Evolutionary conservation across 139 green algal species (phyloP).

Genomic region (Parachlorella kessleri): DNA sequence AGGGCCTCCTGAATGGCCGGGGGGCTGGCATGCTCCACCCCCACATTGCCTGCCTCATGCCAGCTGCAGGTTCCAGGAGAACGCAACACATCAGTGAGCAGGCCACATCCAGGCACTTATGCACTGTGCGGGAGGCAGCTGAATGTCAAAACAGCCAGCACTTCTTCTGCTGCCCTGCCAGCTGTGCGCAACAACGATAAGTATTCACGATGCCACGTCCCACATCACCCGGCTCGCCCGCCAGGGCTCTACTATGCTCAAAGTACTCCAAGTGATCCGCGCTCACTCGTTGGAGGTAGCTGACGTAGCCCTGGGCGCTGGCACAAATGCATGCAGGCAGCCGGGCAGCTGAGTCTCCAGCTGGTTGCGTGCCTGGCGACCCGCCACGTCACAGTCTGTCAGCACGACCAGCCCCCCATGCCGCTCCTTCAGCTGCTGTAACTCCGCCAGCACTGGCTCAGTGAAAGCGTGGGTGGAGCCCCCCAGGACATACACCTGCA

Average conservation of each 20-base stretch:
- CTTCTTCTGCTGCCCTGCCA: no score
- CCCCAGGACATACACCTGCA: constrained; percentile 20
- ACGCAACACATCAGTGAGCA: no score
- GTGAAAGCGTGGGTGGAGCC: not conserved
- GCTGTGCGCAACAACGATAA: no score
- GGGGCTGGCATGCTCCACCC: constrained; percentile 50
- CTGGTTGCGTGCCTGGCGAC: constrained; percentile 36
- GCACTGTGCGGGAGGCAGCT: no score
- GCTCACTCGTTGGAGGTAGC: not conserved
- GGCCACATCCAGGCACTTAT: no score
- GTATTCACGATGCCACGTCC: no score
- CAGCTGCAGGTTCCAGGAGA: constrained; percentile 29
- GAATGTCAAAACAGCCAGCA: no score
- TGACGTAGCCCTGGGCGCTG: constrained; percentile 16
- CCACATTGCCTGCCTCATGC: constrained; percentile 49
- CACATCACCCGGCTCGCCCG: no score
- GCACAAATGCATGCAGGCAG: constrained; percentile 52
- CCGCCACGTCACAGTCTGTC: constrained; percentile 53
- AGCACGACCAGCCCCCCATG: constrained; percentile 35
- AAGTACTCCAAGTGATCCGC: not conserved
- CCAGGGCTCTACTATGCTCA: no score
- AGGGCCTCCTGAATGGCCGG: constrained; percentile 29
- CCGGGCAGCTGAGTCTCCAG: constrained; percentile 33
- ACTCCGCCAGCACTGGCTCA: not conserved
- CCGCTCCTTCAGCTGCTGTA: constrained; percentile 12